Evolutionary conservation across 305 asterid genomes (phyloP), one percentile per base, ranked within the genome.

Genomic region (Solanum hybrid): DNA sequence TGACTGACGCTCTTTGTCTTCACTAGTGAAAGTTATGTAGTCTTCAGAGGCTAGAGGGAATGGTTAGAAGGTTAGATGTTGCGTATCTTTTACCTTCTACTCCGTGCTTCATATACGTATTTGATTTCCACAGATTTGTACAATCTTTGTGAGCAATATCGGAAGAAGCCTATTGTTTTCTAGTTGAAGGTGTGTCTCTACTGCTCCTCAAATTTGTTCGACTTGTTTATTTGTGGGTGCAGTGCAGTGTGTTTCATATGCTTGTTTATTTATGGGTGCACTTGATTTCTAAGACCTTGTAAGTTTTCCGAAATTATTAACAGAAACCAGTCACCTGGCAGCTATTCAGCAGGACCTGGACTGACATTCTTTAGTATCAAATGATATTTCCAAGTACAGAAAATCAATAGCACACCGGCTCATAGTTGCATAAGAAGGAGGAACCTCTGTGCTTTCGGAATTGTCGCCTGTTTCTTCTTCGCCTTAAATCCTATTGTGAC

Each of bases 401-500:
- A 45, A 45, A 45, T 45, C 64, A 45, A 14, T 14, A 45, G 64
- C 64, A 45, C 64, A 45, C 64, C 22, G 22, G 7, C 64, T 45
- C 22, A 45, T 45, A 45, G 64, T 45, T 45, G 22, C 64, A 45
- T 45, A 45, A 45, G 64, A 45, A 45, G 64, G 22, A 45, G 64
- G 64, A 45, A 45, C 22, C 3, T 45, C 64, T 45, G 64, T 45
- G 64, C 64, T 45, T 45, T 45, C 3, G 7, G 64, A 95, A 94
- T 26, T 96, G 99, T 95, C 94, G 97, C 91, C 94, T 93, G 93
- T 94, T 96, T 92, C 95, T 96, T 91, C 97, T 93, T 78, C 99
- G 93, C 89, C 94, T 98, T 7, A 97, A 94, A 78, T 97, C 99
- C 92, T 86, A 86, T 89, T 86, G 93, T 89, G 87, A 86, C 95